Evolutionary conservation across 768 basidiomycete species (phyloP), one percentile per base, ranked within the genome.

Genomic region (Leccinellum albellum): DNA sequence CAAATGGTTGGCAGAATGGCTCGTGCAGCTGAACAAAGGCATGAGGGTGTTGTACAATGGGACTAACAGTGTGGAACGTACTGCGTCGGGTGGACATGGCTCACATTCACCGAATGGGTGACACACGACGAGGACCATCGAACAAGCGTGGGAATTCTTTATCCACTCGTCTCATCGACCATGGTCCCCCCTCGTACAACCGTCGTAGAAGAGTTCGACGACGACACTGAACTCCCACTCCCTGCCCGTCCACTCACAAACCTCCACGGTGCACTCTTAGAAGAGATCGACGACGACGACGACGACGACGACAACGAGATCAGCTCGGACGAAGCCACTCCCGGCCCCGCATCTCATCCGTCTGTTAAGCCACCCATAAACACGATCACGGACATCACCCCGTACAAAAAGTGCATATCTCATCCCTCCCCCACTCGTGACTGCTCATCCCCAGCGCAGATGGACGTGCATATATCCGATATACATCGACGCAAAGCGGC

Each of bases 381-480:
- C 54, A 72, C 76, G 17, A 76, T 87, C 59, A 85, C 83, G 20
- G 89, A 92, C 67, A 85, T 87, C 66, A 89, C 88, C 33, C 89
- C 90, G 26, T 92, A 91, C 69, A 91, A 92, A 78, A 83, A 80
- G 90, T 91, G 67, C 66, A 83, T 79, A 28, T 45, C 20, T 57
- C 17, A n/a, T 9, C 37, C 53, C 55, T 46, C 45, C 21, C 29
- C 4, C 37, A 26, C 33, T 26, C 15, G 44, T 37, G 3, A 20
- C 0, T 0, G 23, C 67, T 66, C 56, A 66, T 51, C 53, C 24
- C 51, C 2, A 15, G 23, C 37, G 14, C 66, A 97, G 94, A 65
- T 97, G 95, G 95, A 88, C 92, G 46, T 91, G 91, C 64, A 85
- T 98, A 67, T 99, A 98, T 71, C 96, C 96, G 6, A 89, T 98